A percentile compares a stretch with the other conserved stretches of the same genome.
These are phyloP conservation scores for Phytopythium sindhum DNA, from an alignment of 352 stramenopile genomes.

Conservation along the genomic window DNA sequence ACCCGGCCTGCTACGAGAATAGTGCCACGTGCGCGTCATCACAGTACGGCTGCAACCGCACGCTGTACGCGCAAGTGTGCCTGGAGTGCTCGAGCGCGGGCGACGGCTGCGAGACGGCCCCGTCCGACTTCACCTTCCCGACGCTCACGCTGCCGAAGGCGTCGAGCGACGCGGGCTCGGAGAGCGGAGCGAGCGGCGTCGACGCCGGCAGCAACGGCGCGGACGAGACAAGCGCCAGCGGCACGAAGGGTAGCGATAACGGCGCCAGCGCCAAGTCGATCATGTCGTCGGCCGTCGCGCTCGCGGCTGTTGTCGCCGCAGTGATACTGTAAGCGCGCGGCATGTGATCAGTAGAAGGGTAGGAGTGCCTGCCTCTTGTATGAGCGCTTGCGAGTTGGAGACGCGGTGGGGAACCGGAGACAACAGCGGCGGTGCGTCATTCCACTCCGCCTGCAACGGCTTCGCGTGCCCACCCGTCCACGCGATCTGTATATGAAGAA, in stretches of 20 bases:
- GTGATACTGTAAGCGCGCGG: conserved; percentile 25
- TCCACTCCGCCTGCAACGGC: no score
- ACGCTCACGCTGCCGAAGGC: conserved; percentile 25
- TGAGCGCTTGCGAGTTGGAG: conserved; percentile 1
- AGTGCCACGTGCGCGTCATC: conserved; percentile 37
- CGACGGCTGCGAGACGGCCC: conserved; percentile 30
- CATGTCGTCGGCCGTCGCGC: conserved; percentile 18
- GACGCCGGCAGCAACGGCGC: conserved; percentile 11
- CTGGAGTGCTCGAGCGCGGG: conserved; percentile 32
- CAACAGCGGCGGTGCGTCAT: background rate
- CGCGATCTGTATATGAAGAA: background rate
- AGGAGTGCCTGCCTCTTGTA: background rate
- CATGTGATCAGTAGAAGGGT: background rate
- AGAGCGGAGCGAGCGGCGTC: conserved; percentile 7
- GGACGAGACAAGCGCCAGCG: conserved; percentile 2
- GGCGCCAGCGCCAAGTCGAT: conserved; percentile 9
- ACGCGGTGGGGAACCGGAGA: background rate
- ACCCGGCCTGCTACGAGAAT: conserved; percentile 76
- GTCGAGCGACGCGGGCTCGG: conserved; percentile 14
- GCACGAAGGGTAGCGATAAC: conserved; percentile 7
- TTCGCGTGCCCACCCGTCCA: background rate
- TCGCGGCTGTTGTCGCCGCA: conserved; percentile 19
- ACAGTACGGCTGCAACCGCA: conserved; percentile 45
- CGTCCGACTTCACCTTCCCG: conserved; percentile 44
- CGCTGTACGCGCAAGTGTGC: conserved; percentile 64